These are phyloP conservation scores for Saccharomyces jurei DNA, from an alignment of 805 yeast genomes.

Conservation along the genomic window DNA sequence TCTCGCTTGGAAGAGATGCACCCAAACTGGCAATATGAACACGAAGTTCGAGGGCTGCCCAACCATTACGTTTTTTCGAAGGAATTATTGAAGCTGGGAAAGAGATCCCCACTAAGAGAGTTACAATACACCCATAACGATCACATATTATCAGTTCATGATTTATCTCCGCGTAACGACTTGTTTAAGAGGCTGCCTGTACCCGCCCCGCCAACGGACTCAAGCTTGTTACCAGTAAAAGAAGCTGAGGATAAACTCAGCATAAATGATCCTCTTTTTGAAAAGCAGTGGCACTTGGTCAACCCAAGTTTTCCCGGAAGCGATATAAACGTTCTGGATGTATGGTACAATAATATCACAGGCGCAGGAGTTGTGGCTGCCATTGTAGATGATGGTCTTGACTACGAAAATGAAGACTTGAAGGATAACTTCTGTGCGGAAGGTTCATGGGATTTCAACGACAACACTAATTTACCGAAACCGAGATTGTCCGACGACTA, in stretches of 20 bases:
- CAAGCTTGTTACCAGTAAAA: constrained; percentile 40
- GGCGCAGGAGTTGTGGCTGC: constrained; percentile 83
- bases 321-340: constrained; percentile 78
- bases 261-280: constrained; percentile 79
- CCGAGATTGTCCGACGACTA: constrained; percentile 77
- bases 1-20: constrained; percentile 32
- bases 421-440: constrained; percentile 55
- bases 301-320: constrained; percentile 67
- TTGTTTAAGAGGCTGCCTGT: constrained; percentile 55
- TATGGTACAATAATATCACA: constrained; percentile 75
- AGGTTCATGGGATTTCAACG: constrained; percentile 94
- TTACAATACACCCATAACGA: constrained; percentile 9
- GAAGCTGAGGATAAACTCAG: constrained; percentile 44
- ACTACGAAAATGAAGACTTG: constrained; percentile 69
- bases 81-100: constrained; percentile 13
- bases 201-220: constrained; percentile 40
- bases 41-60: constrained; percentile 51
- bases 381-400: constrained; percentile 90
- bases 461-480: constrained; percentile 61
- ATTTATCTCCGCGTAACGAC: constrained; percentile 37
- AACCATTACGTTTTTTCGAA: constrained; percentile 62
- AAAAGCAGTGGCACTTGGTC: constrained; percentile 84
- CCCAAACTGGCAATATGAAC: constrained; percentile 52
- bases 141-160: constrained; percentile 39
- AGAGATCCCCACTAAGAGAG: constrained; percentile 1